phyloP scores from a whole-genome alignment of 2,329 filamentous ascomycete species.

The Aureobasidium leucospermi region DNA sequence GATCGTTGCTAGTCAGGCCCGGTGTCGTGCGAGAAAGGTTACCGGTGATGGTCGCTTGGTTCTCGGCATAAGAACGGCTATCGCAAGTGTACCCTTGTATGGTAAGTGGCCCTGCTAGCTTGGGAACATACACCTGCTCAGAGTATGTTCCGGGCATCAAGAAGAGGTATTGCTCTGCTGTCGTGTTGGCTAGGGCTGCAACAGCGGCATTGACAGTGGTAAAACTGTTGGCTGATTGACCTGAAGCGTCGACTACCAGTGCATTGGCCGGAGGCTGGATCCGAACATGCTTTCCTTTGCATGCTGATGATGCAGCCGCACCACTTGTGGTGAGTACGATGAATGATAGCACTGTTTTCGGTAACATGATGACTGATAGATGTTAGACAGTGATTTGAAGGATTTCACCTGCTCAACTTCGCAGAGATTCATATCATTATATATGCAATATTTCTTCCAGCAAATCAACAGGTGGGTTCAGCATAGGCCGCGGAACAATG shows the following conservation, averaged over 20 bases:
- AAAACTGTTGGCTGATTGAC: constrained; percentile 30
- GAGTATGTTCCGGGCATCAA: constrained; percentile 33
- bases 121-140: constrained; percentile 34
- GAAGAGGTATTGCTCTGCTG: constrained; percentile 25
- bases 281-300: constrained; percentile 19
- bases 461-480: too few relatives aligned
- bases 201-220: constrained; percentile 44
- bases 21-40: constrained; percentile 28
- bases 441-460: too few relatives aligned
- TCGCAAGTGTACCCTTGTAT: constrained; percentile 27
- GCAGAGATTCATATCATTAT: too few relatives aligned
- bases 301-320: background rate
- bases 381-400: too few relatives aligned
- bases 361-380: background rate
- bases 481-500: too few relatives aligned
- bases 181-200: background rate
- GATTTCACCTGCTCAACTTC: too few relatives aligned
- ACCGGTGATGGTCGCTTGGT: constrained; percentile 29
- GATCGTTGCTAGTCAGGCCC: constrained; percentile 33
- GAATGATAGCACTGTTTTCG: background rate
- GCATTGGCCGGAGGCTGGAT: constrained; percentile 45
- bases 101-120: constrained; percentile 29
- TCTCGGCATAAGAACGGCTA: constrained; percentile 29
- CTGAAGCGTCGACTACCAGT: constrained; percentile 37
- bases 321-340: background rate